Percentiles rank a stretch among this genome's conserved stretches.
Conservation (phyloP, 257 asterid genomes). For the Solanum pennellii region DNA sequence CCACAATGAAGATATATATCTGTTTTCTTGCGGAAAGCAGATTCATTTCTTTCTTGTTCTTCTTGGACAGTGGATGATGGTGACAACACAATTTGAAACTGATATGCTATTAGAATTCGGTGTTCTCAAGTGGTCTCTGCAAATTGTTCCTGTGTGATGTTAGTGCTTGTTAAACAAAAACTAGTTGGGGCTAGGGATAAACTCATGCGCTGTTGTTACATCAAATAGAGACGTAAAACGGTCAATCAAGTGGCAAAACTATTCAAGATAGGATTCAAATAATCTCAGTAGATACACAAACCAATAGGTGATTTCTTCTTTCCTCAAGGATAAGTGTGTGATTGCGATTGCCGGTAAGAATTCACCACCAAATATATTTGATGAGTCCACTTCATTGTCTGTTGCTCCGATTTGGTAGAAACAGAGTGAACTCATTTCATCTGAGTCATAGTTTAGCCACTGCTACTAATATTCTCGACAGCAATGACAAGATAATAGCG, state of each 20-base stretch:
- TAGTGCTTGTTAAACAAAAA: neutral
- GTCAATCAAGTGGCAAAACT: neutral
- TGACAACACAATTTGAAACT: neutral
- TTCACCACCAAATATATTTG: neutral
- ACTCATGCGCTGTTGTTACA: neutral
- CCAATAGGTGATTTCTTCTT: neutral
- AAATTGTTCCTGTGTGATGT: neutral
- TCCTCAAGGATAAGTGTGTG: neutral
- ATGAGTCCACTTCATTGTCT: neutral
- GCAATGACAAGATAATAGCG: conserved; percentile 23
- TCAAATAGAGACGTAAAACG: neutral
- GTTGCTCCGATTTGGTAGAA: neutral
- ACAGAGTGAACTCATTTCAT: neutral
- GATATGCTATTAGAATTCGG: neutral
- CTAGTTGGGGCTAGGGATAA: neutral
- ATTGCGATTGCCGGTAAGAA: neutral
- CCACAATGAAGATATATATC: neutral
- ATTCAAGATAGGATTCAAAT: neutral
- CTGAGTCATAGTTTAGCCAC: neutral
- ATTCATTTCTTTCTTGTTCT: neutral
- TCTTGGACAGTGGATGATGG: neutral
- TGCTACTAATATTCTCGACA: neutral
- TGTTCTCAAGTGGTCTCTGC: neutral
- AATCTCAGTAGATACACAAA: neutral
- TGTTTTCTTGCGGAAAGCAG: neutral